phyloP scores from a whole-genome alignment of 2,329 filamentous ascomycete species.

The Sarocladium kiliense region DNA sequence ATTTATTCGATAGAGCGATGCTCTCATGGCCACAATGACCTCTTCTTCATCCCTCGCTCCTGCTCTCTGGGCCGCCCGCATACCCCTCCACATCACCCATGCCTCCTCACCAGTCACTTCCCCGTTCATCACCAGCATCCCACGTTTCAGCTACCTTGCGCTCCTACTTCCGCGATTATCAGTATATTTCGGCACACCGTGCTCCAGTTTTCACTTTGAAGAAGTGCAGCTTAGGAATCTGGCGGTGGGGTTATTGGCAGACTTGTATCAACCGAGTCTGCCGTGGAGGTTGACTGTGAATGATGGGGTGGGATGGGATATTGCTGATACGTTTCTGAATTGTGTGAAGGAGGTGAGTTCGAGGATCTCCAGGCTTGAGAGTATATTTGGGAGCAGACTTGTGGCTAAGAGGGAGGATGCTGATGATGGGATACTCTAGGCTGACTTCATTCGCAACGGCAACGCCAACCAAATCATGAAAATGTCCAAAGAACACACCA shows the following conservation, averaged over 20 bases:
- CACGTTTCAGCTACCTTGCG: constrained; percentile 56
- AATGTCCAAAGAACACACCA: constrained; percentile 78
- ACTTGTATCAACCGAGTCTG: constrained; percentile 49
- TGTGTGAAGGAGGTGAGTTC: constrained; percentile 55
- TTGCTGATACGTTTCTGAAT: constrained; percentile 59
- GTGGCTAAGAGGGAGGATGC: neutral
- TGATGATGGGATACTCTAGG: constrained; percentile 33
- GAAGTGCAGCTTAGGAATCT: constrained; percentile 48
- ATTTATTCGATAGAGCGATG: neutral
- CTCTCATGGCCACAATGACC: neutral
- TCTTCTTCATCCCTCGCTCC: constrained; percentile 28
- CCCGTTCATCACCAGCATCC: constrained; percentile 49
- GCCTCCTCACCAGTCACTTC: constrained; percentile 33
- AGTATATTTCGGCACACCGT: constrained; percentile 46
- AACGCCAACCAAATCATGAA: constrained; percentile 88
- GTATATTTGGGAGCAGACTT: neutral
- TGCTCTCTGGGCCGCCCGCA: constrained; percentile 48
- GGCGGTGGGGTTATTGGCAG: constrained; percentile 47
- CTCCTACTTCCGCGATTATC: constrained; percentile 50
- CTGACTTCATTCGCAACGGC: constrained; percentile 82
- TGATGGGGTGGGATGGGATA: constrained; percentile 54
- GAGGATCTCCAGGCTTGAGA: too few species aligned
- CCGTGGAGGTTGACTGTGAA: constrained; percentile 52
- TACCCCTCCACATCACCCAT: constrained; percentile 52
- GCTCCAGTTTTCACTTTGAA: constrained; percentile 56